Evolutionary conservation across 495 filamentous ascomycete species (phyloP), one percentile per base, ranked within the genome.

Genomic region (Aspergillus diversus): DNA sequence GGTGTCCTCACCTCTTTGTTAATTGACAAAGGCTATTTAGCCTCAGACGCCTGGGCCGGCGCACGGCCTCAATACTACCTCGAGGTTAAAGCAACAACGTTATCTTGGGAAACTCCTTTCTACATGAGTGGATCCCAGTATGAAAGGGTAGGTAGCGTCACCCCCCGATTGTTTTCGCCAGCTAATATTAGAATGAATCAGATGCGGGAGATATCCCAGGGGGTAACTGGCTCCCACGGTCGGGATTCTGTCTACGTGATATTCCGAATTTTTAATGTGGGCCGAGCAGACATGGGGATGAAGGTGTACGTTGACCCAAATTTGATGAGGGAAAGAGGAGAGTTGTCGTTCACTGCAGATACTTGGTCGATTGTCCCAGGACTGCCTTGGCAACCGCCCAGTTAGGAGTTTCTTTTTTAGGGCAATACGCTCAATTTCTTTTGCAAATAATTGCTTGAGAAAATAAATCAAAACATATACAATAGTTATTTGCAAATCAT

Each of bases 11-110:
- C 75, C 27, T 31, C 49, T 12, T 9, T 69, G 12, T 69, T 81
- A 11, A 69, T 80, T n/a, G 55, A 69, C 11, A 61, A 65, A 8
- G 75, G 69, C 0, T 77, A 80, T 52, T 65, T 82, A 16, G 33
- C 56, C 31, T 3, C 11, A 0, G 31, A 63, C 5, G 42, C 17
- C 4, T 80, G 77, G 77, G 0, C 4, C 3, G 63, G 57, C 15
- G 49, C 15, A 5, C 60, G 49, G 4, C 80, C 76, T 11, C 56
- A 69, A 33, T 83, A 78, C 59, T 78, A 67, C 47, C 75, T 83
- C 42, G 80, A 83, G 57, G 80, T 84, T 39, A 84, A 82, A 64
- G 67, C 79, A n/a, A 82, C 80, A 0, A 77, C 77, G 4, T 64
- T 63, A 8, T 43, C 67, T 3, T 78, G 71, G 37, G 66, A 64